Evolutionary conservation across 2,329 filamentous ascomycete genomes (phyloP).

Genomic region (Tolypocladium endophyticum): DNA sequence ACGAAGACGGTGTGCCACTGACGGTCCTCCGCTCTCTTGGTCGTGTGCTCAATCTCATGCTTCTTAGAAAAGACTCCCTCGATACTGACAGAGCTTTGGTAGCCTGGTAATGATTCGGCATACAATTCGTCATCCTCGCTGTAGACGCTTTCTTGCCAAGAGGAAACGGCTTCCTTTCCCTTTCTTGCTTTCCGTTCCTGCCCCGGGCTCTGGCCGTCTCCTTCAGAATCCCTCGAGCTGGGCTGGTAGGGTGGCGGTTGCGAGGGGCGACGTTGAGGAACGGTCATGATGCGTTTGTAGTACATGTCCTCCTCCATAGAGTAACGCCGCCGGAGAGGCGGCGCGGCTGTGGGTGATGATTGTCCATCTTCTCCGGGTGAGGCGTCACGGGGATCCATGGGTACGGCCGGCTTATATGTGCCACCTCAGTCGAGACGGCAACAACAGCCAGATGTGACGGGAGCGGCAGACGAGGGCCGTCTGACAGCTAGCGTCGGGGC

Average conservation of each 20-base stretch:
- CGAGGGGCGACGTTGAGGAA: conserved; percentile 29
- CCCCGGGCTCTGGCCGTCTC: conserved; percentile 1
- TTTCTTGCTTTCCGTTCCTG: conserved; percentile 1
- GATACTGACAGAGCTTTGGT: conserved; percentile 44
- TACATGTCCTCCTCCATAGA: conserved; percentile 46
- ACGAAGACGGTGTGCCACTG: conserved; percentile 56
- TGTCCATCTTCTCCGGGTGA: conserved; percentile 22
- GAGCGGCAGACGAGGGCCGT: background rate
- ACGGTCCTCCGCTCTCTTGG: conserved; percentile 49
- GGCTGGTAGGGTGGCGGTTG: conserved; percentile 36
- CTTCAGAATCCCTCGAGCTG: conserved; percentile 4
- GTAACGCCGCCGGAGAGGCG: conserved; percentile 32
- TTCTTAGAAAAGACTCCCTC: conserved; percentile 51
- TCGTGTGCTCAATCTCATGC: conserved; percentile 56
- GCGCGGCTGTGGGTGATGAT: conserved; percentile 17
- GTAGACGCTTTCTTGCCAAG: conserved; percentile 1
- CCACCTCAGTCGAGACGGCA: conserved; percentile 4
- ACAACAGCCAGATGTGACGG: background rate
- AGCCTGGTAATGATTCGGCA: conserved; percentile 32
- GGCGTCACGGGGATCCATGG: conserved; percentile 22
- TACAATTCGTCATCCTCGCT: conserved; percentile 28
- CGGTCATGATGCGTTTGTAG: conserved; percentile 41
- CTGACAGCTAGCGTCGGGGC: background rate
- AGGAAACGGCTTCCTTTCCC: conserved; percentile 7
- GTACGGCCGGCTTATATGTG: conserved; percentile 10